These are phyloP conservation scores for Malania oleifera DNA, from an alignment of 164 flowering plant species.

Conservation along the genomic window DNA sequence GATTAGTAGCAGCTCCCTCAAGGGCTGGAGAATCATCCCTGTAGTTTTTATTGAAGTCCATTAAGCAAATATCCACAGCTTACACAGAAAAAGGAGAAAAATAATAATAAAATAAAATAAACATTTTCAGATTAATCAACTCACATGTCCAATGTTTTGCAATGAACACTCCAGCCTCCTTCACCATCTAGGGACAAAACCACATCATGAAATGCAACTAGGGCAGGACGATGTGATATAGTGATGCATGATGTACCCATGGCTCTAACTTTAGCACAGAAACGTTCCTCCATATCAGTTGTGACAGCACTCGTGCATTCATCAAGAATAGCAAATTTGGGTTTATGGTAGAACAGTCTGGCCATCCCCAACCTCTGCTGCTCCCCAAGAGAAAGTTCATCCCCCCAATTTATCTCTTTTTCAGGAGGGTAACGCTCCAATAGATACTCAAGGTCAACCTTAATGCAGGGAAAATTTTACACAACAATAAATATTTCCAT, in stretches of 20 bases:
- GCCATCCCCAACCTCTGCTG: slow-evolving; percentile 99
- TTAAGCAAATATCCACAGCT: neutral
- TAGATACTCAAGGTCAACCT: slow-evolving; percentile 97
- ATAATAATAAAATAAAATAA: too few species aligned
- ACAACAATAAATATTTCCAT: neutral
- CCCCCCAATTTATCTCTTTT: slow-evolving; percentile 96
- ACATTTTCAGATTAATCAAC: neutral
- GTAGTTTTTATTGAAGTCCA: slow-evolving; percentile 10
- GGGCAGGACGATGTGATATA: slow-evolving; percentile 98
- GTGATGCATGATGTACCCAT: slow-evolving; percentile 99
- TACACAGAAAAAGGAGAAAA: neutral
- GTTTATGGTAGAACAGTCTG: slow-evolving; percentile 95
- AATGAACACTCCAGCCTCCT: slow-evolving; percentile 87
- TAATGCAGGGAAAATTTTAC: slow-evolving; percentile 2
- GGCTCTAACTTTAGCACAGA: slow-evolving; percentile 94
- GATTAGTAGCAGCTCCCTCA: slow-evolving; percentile 26
- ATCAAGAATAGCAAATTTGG: slow-evolving; percentile 97
- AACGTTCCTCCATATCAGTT: slow-evolving; percentile 99
- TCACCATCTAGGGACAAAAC: slow-evolving; percentile 97
- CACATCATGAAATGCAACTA: slow-evolving; percentile 97
- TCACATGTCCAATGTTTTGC: slow-evolving; percentile 42
- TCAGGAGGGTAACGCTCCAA: slow-evolving; percentile 91
- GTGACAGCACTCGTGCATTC: slow-evolving; percentile 99
- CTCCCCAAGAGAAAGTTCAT: slow-evolving; percentile 95
- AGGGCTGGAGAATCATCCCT: slow-evolving; percentile 49